Evolutionary conservation across 805 yeast species (phyloP), one percentile per base, ranked within the genome.

Genomic region (Zygosaccharomyces kombuchaensis): DNA sequence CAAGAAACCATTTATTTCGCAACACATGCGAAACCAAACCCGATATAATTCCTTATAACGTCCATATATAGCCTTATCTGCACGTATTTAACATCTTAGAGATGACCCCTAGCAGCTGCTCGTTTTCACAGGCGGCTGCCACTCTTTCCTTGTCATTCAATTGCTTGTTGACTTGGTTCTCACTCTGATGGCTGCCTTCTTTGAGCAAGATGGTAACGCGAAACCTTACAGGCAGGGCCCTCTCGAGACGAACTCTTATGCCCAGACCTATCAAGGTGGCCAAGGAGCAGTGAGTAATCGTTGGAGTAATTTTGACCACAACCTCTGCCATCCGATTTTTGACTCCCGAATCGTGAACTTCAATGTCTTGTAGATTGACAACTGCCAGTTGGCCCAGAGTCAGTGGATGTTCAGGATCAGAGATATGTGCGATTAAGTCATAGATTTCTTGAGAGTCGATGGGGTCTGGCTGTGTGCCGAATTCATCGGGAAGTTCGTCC

Each of bases 91-190:
- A 74, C 99, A 93, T 93, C 52, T 84, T 88, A 54, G 89, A 84
- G 31, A 93, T 85, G n/a, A 93, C 99, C 25, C 81, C 76, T 32
- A 90, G 69, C 35, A 93, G 71, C 69, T 93, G 99, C 46, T 86
- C 96, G 59, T 93, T 93, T 60, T 93, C 99, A 66, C 98, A 90
- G 0, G 99, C 99, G 22, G 99, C 99, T 26, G 96, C 95, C 0
- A 93, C 97, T 51, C 99, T 73, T 67, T 93, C 99, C 68, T 93
- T 93, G 63, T 93, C 99, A 60, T 93, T 93, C 49, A 93, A 75
- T 68, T 93, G 99, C 62, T 91, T 91, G 67, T 93, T 93, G 17
- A 93, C 98, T 62, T 93, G 99, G 54, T 78, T 78, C 63, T 93
- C 99, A 61, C 96, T 86, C 65, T 93, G 97, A 63, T 93, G 99